These are phyloP conservation scores for Erythrophleum fordii DNA, from an alignment of 306 rosid genomes.

Conservation along the genomic window DNA sequence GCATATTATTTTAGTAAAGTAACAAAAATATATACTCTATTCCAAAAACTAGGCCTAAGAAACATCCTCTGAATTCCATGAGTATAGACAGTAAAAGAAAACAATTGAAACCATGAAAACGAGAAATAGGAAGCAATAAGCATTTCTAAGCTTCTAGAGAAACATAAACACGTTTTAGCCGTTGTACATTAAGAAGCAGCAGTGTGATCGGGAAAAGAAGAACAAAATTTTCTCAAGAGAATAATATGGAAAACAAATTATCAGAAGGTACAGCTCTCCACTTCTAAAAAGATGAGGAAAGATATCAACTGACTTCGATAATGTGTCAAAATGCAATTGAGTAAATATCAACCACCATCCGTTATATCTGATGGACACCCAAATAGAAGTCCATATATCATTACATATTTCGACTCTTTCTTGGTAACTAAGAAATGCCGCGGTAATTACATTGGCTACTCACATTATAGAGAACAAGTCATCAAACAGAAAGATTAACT, in stretches of 20 bases:
- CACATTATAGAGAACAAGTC: conserved; percentile 35
- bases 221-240: neutral
- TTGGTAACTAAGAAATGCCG: neutral
- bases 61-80: neutral
- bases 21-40: neutral
- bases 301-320: neutral
- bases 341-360: neutral
- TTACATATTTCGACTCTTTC: neutral
- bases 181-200: neutral
- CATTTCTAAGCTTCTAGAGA: neutral
- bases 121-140: conserved; percentile 13
- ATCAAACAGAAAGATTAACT: conserved; percentile 13
- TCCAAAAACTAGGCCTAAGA: neutral
- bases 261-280: neutral
- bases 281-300: neutral
- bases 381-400: neutral
- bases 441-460: conserved; percentile 3
- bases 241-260: neutral
- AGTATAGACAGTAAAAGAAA: neutral
- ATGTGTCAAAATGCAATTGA: conserved; percentile 15
- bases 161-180: neutral
- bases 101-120: neutral
- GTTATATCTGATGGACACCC: neutral
- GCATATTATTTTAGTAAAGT: neutral
- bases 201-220: neutral